A percentile compares a stretch with the other conserved stretches of the same genome.
phyloP scores from a whole-genome alignment of 768 basidiomycete species.

The Mycena kentingensis region DNA sequence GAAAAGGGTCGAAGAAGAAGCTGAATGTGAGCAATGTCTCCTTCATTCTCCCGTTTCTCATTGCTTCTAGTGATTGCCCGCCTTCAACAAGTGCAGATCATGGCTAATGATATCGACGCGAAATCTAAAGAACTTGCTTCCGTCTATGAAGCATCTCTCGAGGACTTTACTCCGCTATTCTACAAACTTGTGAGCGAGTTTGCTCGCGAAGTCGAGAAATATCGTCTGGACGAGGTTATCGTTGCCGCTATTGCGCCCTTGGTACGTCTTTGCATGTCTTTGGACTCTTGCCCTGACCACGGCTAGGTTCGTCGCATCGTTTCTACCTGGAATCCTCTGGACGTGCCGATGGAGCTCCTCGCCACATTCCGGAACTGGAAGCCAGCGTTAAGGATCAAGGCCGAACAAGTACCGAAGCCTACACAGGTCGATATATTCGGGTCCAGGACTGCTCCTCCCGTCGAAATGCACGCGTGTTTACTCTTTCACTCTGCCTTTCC shows the following conservation, averaged over 20 bases:
- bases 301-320: conserved; percentile 68
- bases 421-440: conserved; percentile 62
- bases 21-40: conserved; percentile 60
- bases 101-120: conserved; percentile 69
- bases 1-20: conserved; percentile 74
- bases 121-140: conserved; percentile 66
- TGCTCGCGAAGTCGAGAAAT: conserved; percentile 70
- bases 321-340: conserved; percentile 80
- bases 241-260: conserved; percentile 89
- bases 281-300: neutral
- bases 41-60: conserved; percentile 2
- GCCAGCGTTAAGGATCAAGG: conserved; percentile 61
- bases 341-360: conserved; percentile 67
- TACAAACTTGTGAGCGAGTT: conserved; percentile 72
- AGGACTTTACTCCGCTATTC: conserved; percentile 72
- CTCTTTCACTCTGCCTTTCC: conserved; percentile 1
- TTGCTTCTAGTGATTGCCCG: conserved; percentile 66
- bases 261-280: conserved; percentile 44
- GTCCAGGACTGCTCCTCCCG: conserved; percentile 36
- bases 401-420: conserved; percentile 43
- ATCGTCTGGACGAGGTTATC: conserved; percentile 86
- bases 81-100: conserved; percentile 73
- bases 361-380: conserved; percentile 72
- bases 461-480: conserved; percentile 37
- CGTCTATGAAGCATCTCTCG: conserved; percentile 70